These are phyloP conservation scores for Kwoniella shivajii DNA, from an alignment of 1,284 basidiomycete species.

Conservation along the genomic window DNA sequence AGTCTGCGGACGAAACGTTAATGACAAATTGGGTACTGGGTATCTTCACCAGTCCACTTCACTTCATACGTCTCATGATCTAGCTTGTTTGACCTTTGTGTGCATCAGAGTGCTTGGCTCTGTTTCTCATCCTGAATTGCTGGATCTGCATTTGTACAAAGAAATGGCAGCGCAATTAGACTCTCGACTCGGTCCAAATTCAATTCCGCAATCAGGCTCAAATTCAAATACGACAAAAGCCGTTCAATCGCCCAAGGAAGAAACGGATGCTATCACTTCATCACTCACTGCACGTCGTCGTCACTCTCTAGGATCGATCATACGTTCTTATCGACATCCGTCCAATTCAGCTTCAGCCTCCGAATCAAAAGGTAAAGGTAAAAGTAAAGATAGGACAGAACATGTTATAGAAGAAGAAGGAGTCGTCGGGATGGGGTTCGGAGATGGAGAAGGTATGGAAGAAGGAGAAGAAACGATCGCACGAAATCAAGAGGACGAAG, in stretches of 20 bases:
- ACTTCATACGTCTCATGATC: neutral
- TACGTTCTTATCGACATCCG: conserved; percentile 1
- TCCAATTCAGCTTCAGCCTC: too few species aligned
- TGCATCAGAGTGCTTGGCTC: too few species aligned
- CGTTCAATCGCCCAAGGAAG: conserved; percentile 4
- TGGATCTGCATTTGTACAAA: too few species aligned
- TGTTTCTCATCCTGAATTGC: too few species aligned
- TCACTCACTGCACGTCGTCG: conserved; percentile 11
- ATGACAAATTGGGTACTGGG: too few species aligned
- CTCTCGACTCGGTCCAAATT: too few species aligned
- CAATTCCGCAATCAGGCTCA: too few species aligned
- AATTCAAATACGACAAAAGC: neutral
- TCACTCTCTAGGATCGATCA: conserved; percentile 6
- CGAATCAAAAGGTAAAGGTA: neutral
- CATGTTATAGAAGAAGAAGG: neutral
- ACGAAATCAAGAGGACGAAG: conserved; percentile 10
- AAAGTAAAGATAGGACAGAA: neutral
- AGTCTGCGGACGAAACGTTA: too few species aligned
- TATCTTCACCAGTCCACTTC: neutral
- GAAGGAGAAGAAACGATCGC: conserved; percentile 9
- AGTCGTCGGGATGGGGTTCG: neutral
- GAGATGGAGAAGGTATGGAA: neutral
- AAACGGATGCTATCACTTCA: conserved; percentile 11
- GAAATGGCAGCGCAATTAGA: too few species aligned
- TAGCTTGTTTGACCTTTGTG: too few species aligned